Evolutionary conservation across 352 stramenopile species (phyloP), one percentile per base, ranked within the genome.

Genomic region (Phytophthora sp.): DNA sequence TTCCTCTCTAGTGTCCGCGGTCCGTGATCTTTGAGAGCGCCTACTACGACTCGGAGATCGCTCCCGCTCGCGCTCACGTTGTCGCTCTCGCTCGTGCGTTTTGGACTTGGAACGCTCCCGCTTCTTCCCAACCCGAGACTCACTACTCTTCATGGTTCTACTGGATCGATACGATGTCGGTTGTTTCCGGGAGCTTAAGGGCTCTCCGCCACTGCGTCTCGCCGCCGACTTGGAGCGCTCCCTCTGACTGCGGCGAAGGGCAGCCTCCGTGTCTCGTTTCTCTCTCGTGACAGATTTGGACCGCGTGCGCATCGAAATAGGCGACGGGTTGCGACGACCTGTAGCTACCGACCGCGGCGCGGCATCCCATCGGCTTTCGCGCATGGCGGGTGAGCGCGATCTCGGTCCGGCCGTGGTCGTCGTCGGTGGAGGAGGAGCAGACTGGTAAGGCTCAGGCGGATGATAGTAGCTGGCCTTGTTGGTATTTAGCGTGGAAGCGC

Each of bases 241-340:
- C 9, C 69, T 38, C 36, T 68, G 31, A 20, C 60, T 76, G 12
- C 41, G 44, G 33, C 38, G 41, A 42, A 77, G 31, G 20, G 68
- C 63, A 23, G 55, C 27, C 12, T 39, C 57, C 27, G 64, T 76
- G 38, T 68, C 64, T 9, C 74, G 33, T 21, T 67, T 65, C 36
- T 70, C 42, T 16, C 57, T 63, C 9, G 50, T 69, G 20, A 63
- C 59, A 7, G 81, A 90, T 57, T 86, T 82, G 56, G 83, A 88
- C 20, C 71, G 75, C 42, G 73, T 76, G 38, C 66, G 74, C 13
- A 30, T 67, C 7, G 60, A 62, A 27, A 74, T 44, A 9, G 66
- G 68, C 38, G 66, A 73, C 36, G 33, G 56, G 21, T 60, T 63
- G 33, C 51, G 71, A 21, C 30, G 60, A 24, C 24, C 29, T 24